Evolutionary conservation across 1,139 yeast genomes (phyloP).

Genomic region (Entelexis paramagnoliae): DNA sequence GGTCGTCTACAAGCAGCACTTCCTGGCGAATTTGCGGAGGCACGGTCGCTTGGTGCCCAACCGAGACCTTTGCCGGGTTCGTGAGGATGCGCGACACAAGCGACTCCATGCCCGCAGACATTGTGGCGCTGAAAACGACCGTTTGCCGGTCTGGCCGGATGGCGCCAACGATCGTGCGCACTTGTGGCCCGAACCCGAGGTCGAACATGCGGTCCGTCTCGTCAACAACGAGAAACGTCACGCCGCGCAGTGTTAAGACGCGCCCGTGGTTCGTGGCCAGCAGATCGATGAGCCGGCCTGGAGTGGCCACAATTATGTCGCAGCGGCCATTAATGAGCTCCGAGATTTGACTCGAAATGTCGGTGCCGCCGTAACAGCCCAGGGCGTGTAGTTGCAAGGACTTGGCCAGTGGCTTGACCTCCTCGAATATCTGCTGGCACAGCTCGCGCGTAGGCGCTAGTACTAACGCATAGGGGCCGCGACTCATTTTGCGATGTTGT

Average conservation of each 20-base stretch:
- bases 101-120: conserved; percentile 65
- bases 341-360: conserved; percentile 71
- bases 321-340: conserved; percentile 61
- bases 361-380: conserved; percentile 93
- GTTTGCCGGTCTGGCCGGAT: conserved; percentile 84
- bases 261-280: conserved; percentile 77
- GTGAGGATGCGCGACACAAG: conserved; percentile 50
- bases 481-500: neutral
- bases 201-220: conserved; percentile 98
- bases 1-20: conserved; percentile 44
- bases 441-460: conserved; percentile 91
- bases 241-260: conserved; percentile 55
- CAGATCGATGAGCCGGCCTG: conserved; percentile 88
- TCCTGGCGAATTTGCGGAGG: conserved; percentile 70
- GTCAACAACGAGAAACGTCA: conserved; percentile 77
- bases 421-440: conserved; percentile 72
- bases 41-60: conserved; percentile 76
- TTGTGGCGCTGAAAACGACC: conserved; percentile 90
- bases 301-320: conserved; percentile 84
- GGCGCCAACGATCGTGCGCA: conserved; percentile 64
- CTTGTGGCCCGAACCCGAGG: conserved; percentile 96
- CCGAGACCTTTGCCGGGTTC: conserved; percentile 64
- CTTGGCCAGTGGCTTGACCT: conserved; percentile 49
- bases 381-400: conserved; percentile 45
- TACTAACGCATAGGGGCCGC: conserved; percentile 70